Percentiles rank a stretch among this genome's conserved stretches.
These are phyloP conservation scores for Sporothrix brasiliensis DNA, from an alignment of 2,329 filamentous ascomycete genomes.

Conservation along the genomic window DNA sequence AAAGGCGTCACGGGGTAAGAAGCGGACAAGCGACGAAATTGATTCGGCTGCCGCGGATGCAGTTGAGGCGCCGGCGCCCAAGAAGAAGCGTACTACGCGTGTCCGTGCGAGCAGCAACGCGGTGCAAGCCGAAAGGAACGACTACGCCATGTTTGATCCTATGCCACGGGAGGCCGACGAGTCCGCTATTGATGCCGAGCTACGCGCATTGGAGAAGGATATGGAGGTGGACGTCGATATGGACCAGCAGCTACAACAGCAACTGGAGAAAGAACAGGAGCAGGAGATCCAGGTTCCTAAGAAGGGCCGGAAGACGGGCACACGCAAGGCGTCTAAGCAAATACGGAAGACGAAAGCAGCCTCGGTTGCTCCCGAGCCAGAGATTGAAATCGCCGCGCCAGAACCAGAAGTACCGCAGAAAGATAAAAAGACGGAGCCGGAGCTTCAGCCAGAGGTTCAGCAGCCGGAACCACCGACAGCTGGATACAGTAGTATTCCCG, in stretches of 20 bases:
- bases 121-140: slow-evolving; percentile 35
- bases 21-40: slow-evolving; percentile 64
- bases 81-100: slow-evolving; percentile 63
- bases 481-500: no score
- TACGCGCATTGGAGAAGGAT: slow-evolving; percentile 54
- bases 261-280: slow-evolving; percentile 30
- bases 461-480: slow-evolving; percentile 22
- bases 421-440: slow-evolving; percentile 31
- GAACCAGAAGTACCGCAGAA: slow-evolving; percentile 27
- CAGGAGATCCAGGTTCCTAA: slow-evolving; percentile 53
- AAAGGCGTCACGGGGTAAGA: slow-evolving; percentile 58
- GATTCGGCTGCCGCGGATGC: slow-evolving; percentile 51
- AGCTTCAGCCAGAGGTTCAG: slow-evolving; percentile 17
- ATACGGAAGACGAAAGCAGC: slow-evolving; percentile 51
- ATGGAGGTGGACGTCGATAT: slow-evolving; percentile 45
- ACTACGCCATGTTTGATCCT: slow-evolving; percentile 59
- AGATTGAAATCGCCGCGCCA: slow-evolving; percentile 30
- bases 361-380: slow-evolving; percentile 33
- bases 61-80: slow-evolving; percentile 56
- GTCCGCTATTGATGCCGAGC: slow-evolving; percentile 54
- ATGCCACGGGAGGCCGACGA: slow-evolving; percentile 51
- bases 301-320: slow-evolving; percentile 57
- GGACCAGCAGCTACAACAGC: slow-evolving; percentile 39
- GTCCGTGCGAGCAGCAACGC: slow-evolving; percentile 51
- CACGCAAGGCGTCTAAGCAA: slow-evolving; percentile 57